Percentiles rank a stretch among this genome's conserved stretches.
Conservation (phyloP, 768 basidiomycete species). For the Pseudohyphozyma bogoriensis region DNA sequence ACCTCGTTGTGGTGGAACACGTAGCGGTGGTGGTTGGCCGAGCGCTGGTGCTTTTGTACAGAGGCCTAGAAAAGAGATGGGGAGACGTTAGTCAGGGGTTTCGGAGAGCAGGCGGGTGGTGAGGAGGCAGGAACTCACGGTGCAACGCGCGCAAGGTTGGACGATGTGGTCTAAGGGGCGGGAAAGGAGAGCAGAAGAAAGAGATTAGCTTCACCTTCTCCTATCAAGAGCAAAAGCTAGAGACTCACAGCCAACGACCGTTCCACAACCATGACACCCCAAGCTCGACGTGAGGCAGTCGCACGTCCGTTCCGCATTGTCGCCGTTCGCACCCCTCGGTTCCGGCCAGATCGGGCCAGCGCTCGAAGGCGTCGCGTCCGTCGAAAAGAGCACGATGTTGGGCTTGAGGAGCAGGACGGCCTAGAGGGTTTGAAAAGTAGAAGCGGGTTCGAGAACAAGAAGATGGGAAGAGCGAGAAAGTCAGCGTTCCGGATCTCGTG, state of each 20-base stretch:
- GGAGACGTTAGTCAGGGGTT: neutral
- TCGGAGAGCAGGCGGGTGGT: neutral
- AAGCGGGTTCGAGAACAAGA: neutral
- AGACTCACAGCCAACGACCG: constrained; percentile 52
- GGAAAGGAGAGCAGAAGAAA: too few relatives aligned
- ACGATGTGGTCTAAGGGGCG: constrained; percentile 20
- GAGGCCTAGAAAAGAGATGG: constrained; percentile 12
- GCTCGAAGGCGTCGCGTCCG: constrained; percentile 66
- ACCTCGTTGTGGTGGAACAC: constrained; percentile 54
- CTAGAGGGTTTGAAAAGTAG: too few relatives aligned
- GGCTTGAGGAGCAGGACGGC: constrained; percentile 74
- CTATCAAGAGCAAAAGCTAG: constrained; percentile 1
- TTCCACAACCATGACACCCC: constrained; percentile 69
- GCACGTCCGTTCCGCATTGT: constrained; percentile 51
- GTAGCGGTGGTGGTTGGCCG: constrained; percentile 75
- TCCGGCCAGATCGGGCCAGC: constrained; percentile 18
- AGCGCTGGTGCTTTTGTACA: constrained; percentile 43
- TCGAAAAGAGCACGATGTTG: constrained; percentile 69
- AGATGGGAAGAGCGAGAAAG: constrained; percentile 5
- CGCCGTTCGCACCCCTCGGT: constrained; percentile 18
- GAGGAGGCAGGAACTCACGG: constrained; percentile 35
- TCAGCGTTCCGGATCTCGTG: neutral
- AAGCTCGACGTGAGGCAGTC: constrained; percentile 75
- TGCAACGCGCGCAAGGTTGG: constrained; percentile 58
- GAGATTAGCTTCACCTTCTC: too few relatives aligned